These are phyloP conservation scores for Zoysia japonica DNA, from an alignment of 176 grass and related monocot genomes.

Conservation along the genomic window DNA sequence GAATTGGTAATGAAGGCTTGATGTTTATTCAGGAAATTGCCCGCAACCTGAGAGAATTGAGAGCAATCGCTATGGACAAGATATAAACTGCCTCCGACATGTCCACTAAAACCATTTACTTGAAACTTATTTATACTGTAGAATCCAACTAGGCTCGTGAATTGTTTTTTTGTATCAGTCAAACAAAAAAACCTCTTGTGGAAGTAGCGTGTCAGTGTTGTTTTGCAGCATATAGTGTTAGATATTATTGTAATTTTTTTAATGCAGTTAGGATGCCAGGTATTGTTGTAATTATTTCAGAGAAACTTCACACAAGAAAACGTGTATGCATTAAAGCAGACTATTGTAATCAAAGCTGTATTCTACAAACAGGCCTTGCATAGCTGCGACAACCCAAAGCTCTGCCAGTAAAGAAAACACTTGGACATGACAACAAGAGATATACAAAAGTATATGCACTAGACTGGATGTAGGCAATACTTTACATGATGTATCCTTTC, in stretches of 20 bases:
- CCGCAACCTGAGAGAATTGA: slow-evolving; percentile 47
- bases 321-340: no score
- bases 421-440: not conserved
- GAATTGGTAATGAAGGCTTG: slow-evolving; percentile 54
- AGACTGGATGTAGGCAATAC: not conserved
- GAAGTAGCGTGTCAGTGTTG: slow-evolving; percentile 1
- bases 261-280: not conserved
- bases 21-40: slow-evolving; percentile 67
- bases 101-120: slow-evolving; percentile 3
- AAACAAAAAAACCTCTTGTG: slow-evolving; percentile 14
- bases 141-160: slow-evolving; percentile 1
- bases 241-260: slow-evolving; percentile 17
- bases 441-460: slow-evolving; percentile 19
- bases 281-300: no score
- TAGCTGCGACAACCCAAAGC: no score
- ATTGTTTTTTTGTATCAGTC: slow-evolving; percentile 2
- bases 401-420: no score
- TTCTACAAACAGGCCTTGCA: no score
- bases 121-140: slow-evolving; percentile 3
- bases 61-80: slow-evolving; percentile 39
- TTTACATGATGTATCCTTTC: slow-evolving; percentile 43
- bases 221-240: not conserved
- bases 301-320: no score
- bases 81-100: slow-evolving; percentile 25
- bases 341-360: no score